phyloP scores from a whole-genome alignment of 768 basidiomycete genomes.

The Neoboletus subvelutipes region DNA sequence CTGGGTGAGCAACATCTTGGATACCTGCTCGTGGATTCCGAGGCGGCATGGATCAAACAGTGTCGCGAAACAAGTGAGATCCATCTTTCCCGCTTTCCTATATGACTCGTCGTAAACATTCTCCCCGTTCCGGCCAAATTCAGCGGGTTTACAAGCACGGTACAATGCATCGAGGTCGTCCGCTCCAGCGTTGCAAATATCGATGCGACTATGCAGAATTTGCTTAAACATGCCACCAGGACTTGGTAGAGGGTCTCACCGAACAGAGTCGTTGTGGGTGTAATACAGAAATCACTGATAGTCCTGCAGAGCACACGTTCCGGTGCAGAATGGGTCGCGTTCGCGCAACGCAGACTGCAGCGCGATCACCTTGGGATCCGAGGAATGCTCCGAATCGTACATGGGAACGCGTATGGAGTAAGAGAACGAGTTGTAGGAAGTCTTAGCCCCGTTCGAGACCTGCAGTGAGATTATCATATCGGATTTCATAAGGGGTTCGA shows the following conservation, averaged over 20 bases:
- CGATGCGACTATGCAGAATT: background rate
- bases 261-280: background rate
- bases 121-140: conserved; percentile 4
- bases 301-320: background rate
- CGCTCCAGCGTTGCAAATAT: background rate
- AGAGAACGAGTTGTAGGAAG: background rate
- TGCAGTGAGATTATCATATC: too few species aligned
- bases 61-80: too few species aligned
- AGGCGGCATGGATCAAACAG: too few species aligned
- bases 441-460: background rate
- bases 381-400: background rate
- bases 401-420: background rate
- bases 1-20: too few species aligned
- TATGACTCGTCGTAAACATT: too few species aligned
- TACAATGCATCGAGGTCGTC: conserved; percentile 1
- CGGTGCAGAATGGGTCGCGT: background rate
- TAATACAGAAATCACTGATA: conserved; percentile 1
- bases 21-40: too few species aligned
- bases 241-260: background rate
- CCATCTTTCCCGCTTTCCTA: too few species aligned
- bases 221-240: background rate
- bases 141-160: conserved; percentile 5
- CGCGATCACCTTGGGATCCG: background rate
- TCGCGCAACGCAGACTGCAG: background rate
- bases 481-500: too few species aligned